Base-by-base conservation (phyloP, 148 eudicot genomes). In the Selenicereus undatus region DNA sequence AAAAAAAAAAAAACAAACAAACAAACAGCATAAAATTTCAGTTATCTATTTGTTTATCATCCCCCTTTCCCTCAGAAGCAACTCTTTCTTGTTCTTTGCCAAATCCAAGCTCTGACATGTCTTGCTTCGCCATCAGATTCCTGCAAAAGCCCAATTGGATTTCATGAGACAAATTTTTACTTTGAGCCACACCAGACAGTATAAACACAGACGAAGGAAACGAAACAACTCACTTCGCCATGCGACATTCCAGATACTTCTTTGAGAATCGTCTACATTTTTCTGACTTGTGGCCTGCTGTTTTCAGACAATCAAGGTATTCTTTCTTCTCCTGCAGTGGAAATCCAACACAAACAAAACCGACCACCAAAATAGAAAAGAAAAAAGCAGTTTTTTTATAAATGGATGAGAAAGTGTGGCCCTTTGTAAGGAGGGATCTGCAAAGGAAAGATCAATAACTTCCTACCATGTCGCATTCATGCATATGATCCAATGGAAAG, bases 91-190 rank as follows among this genome's bases (percentile, higher is more conserved):
- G 60, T 36, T 88, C 91, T 68, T 84, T 84, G 76, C 82, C 84
- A 81, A 95, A 95, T 76, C 98, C 98, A 52, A 95, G 98, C 85
- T 95, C 97, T 32, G 96, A 89, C 93, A 95, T 88, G 76, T 95
- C 93, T 85, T 95, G 98, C 90, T 91, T 95, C 66, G 97, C 97
- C 98, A 95, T 95, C 81, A 95, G 85, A 83, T 95, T 95, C 92
- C 96, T 95, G 91, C 88, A 84, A 50, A 76, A 54, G 36, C 54
- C 78, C 79, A 51, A 58, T 14, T 17, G 56, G 64, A 50, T 73
- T 80, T 79, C 48, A 70, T 30, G 71, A n/a, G 30, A 42, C 26
- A 52, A 3, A 51, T 82, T 48, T 20, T 8, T 7, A 36, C 14
- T 24, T 64, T 30, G 16, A 79, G 16, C 20, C 18, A 10, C 58